Percentiles rank a stretch among this genome's conserved stretches.
Evolutionary conservation across 441 rosid species (phyloP).

Genomic region (Jatropha multifida): DNA sequence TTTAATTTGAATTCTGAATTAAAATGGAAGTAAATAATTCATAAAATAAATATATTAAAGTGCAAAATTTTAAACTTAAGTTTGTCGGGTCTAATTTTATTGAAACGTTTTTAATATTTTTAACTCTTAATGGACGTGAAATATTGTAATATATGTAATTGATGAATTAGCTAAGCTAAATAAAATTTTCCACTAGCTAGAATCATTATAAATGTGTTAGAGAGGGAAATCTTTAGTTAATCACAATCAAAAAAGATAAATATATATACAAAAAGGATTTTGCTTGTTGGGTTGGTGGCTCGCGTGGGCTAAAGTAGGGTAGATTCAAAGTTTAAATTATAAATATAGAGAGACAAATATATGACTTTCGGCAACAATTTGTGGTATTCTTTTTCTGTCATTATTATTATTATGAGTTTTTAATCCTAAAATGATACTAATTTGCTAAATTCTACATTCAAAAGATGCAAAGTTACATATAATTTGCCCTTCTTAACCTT

Average conservation of each 20-base stretch:
- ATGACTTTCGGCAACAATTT: not conserved
- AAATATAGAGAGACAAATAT: not conserved
- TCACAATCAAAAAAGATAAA: not conserved
- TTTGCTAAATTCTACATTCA: not conserved
- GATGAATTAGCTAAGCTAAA: not conserved
- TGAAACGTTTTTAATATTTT: no score
- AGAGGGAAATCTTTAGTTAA: not conserved
- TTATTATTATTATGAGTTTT: not conserved
- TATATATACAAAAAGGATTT: not conserved
- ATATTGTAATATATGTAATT: no score
- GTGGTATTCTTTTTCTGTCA: not conserved
- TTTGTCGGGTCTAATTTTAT: no score
- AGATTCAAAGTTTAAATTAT: not conserved
- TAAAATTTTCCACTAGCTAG: not conserved
- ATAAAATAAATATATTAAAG: no score
- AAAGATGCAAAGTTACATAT: not conserved
- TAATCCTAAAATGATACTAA: not conserved
- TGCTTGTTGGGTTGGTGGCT: slow-evolving; percentile 7
- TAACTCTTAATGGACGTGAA: no score
- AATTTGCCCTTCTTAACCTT: not conserved
- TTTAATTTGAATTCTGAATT: no score
- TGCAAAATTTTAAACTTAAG: no score
- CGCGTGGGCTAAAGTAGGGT: not conserved
- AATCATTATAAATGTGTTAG: not conserved
- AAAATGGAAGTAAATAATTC: no score